Evolutionary conservation across 768 basidiomycete genomes (phyloP), one percentile per base, ranked within the genome.

Genomic region (Clitopilus hobsonii): DNA sequence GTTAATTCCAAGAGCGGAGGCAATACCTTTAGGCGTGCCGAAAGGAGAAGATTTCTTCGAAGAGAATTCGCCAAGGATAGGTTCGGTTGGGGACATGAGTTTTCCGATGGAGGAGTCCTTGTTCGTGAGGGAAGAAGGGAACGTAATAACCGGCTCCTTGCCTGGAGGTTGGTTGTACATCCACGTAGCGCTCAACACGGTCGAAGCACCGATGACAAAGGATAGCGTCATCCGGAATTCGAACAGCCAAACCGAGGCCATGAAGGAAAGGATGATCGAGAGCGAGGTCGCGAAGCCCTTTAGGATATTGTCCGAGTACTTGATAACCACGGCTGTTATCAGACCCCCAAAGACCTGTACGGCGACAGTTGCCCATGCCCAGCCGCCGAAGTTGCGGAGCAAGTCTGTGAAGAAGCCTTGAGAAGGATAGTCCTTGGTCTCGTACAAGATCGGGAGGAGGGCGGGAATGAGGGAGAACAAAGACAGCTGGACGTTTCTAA

Each of bases 241-340:
- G 74, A 99, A 99, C 45, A 98, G 80, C 26, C 82, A 83, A 59
- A 98, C 92, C 45, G 89, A 91, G 1, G 94, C 93, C 56, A 96
- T 82, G 83, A 96, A 99, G 51, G 94, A 95, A 36, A 98, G 74
- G 54, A 98, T 85, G 72, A 98, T 99, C 58, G 89, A 90, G 38
- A 98, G 79, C 58, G 86, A 89, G 1, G 96, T 99, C 4, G 96
- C 96, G 64, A 99, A 99, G n/a, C 96, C 96, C 48, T 97, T 96
- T 64, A 92, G 76, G 62, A 91, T 92, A 67, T 97, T 98, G 71
- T 94, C 93, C 54, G 91, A 90, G 66, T 98, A 96, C 69, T 95
- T 93, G 80, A 98, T 98, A 56, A 98, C 97, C 26, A 98, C 69
- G 1, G 97, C 96, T 3, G 96, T 98, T 58, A 98, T 70, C 45